Base-by-base conservation (phyloP, 139 green algal genomes). In the Spirogloea muscicola region DNA sequence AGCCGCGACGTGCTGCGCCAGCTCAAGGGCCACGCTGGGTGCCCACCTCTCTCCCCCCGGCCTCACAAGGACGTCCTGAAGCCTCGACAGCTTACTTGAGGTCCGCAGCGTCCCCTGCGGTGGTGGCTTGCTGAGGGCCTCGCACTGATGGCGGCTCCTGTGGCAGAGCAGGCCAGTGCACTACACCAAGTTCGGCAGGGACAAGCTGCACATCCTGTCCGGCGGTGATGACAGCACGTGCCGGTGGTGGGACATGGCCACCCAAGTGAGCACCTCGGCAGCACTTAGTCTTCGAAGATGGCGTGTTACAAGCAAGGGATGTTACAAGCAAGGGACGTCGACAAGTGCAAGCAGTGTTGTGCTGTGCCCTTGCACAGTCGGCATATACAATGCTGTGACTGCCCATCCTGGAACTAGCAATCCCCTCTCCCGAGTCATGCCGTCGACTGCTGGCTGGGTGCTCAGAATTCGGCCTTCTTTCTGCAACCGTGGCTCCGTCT, bases 181-280 rank as follows among this genome's bases (percentile, higher is more conserved):
- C 18, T 68, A 34, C 18, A 29, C 70, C 27, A 64, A 65, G n/a
- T 81, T 71, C 48, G 66, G n/a, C 5, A 6, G n/a, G 16, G 72
- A 81, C 65, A 79, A 80, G 38, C 80, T 86, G 68, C 90, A 96
- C 44, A 79, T 98, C 41, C 57, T 98, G 10, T 93, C 82, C 4
- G 93, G 84, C 10, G 82, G 78, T 5, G 93, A 97, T 62, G 93
- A 97, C 80, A 83, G 86, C 1, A 91, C 90, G 16, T 84, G 85
- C 58, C 29, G 91, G 25, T 85, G 66, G 49, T 96, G 91, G 91
- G 91, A 96, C 76, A 72, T 96, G 3, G 72, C 88, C 2, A 29
- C 49, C 34, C 13, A 27, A 37, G 49, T n/a, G n/a, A n/a, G n/a
- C n/a, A n/a, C n/a, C n/a, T n/a, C n/a, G n/a, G n/a, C n/a, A n/a